Evolutionary conservation across 2,329 filamentous ascomycete genomes (phyloP).

Genomic region (Stromatinia cepivora): DNA sequence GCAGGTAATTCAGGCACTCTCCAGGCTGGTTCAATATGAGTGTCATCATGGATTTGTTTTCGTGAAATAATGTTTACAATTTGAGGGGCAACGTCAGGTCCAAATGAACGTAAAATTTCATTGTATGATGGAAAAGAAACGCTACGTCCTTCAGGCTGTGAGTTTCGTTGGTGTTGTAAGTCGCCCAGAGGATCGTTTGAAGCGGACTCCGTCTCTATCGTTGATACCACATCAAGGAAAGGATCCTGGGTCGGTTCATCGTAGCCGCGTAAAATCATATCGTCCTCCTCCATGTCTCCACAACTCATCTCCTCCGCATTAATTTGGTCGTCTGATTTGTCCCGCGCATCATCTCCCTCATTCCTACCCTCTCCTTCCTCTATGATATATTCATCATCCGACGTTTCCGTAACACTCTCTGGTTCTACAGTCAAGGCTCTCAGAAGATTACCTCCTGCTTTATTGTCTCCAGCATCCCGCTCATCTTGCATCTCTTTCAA

Average conservation of each 20-base stretch:
- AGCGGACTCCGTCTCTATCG: background rate
- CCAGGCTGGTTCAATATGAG: slow-evolving; percentile 36
- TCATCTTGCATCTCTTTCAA: slow-evolving; percentile 63
- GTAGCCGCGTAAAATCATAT: slow-evolving; percentile 40
- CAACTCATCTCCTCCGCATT: slow-evolving; percentile 31
- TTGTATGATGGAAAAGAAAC: slow-evolving; percentile 34
- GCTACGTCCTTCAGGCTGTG: background rate
- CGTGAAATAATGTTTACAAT: slow-evolving; percentile 37
- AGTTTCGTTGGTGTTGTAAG: background rate
- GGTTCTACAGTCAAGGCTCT: slow-evolving; percentile 40
- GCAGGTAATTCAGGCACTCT: slow-evolving; percentile 31
- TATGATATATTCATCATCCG: slow-evolving; percentile 37
- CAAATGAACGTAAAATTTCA: slow-evolving; percentile 38
- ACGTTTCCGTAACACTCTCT: slow-evolving; percentile 29
- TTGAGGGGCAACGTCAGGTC: slow-evolving; percentile 36
- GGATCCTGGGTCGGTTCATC: slow-evolving; percentile 28
- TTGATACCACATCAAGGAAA: background rate
- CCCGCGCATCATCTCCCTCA: slow-evolving; percentile 26
- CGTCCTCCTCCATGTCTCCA: slow-evolving; percentile 39
- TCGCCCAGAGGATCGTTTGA: background rate
- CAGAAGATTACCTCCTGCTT: slow-evolving; percentile 27
- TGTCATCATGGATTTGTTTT: slow-evolving; percentile 30
- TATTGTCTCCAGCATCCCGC: slow-evolving; percentile 48
- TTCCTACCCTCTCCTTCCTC: slow-evolving; percentile 33
- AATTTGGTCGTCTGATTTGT: slow-evolving; percentile 34